These are phyloP conservation scores for Solanum hybrid DNA, from an alignment of 305 asterid species.

Conservation along the genomic window DNA sequence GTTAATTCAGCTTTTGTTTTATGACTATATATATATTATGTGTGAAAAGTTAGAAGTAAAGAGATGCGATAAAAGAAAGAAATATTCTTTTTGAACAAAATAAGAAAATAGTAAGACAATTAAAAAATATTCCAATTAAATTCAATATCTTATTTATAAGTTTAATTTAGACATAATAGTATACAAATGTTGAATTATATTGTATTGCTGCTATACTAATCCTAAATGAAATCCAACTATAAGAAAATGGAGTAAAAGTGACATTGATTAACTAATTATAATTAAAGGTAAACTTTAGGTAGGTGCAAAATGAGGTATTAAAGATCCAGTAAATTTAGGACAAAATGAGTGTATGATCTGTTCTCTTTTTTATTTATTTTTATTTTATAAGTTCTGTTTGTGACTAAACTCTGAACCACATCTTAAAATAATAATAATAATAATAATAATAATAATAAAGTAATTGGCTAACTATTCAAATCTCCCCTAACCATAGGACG, in stretches of 20 bases:
- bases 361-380: not conserved
- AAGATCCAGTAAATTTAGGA: conserved; percentile 10
- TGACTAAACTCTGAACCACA: conserved; percentile 34
- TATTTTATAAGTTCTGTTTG: not conserved
- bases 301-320: conserved; percentile 48
- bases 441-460: not conserved
- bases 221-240: not conserved
- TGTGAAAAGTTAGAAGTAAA: no score
- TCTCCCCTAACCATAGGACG: conserved; percentile 14
- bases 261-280: conserved; percentile 1
- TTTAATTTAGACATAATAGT: not conserved
- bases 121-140: no score
- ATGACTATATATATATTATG: no score
- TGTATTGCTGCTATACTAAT: not conserved
- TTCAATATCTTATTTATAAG: not conserved
- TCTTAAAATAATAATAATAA: conserved; percentile 10
- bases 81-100: no score
- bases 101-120: no score
- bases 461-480: conserved; percentile 21
- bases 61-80: not conserved
- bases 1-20: not conserved
- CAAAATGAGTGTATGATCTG: conserved; percentile 18
- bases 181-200: not conserved
- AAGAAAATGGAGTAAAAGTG: not conserved
- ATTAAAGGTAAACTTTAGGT: conserved; percentile 28